Conservation (phyloP, 805 yeast species). For the Komagataella pastoris region DNA sequence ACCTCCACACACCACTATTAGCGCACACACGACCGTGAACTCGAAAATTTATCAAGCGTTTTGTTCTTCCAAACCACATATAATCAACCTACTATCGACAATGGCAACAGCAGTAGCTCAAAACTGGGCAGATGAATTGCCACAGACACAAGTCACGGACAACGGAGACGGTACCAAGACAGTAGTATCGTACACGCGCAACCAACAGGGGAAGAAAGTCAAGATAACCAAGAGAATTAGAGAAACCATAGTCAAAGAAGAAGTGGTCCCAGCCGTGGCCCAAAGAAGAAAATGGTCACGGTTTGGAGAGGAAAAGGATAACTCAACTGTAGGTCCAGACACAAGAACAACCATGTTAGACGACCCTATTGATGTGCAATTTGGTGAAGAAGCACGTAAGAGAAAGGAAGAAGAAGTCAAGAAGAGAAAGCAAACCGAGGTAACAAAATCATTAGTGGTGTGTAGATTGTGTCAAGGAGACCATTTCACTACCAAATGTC, state of each 20-base stretch:
- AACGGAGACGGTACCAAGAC: conserved; percentile 88
- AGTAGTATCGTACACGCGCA: conserved; percentile 61
- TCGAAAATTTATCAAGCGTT: not conserved
- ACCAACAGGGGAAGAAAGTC: conserved; percentile 71
- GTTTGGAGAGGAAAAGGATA: conserved; percentile 67
- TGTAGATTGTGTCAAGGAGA: conserved; percentile 93
- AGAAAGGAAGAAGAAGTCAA: conserved; percentile 22
- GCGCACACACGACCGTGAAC: not conserved
- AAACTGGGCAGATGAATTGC: conserved; percentile 60
- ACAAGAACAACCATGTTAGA: conserved; percentile 79
- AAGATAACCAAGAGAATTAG: conserved; percentile 79
- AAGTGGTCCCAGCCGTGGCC: conserved; percentile 80
- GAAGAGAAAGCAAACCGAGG: conserved; percentile 22
- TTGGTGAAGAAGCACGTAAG: conserved; percentile 31
- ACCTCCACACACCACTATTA: not conserved
- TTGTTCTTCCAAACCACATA: not conserved
- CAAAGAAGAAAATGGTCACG: conserved; percentile 77
- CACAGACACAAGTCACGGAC: conserved; percentile 58
- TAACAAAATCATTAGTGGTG: conserved; percentile 15
- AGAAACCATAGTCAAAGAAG: conserved; percentile 64
- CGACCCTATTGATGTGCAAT: conserved; percentile 71
- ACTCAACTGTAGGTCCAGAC: conserved; percentile 75
- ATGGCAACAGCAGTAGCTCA: conserved; percentile 20
- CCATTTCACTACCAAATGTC: conserved; percentile 92
- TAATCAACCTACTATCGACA: not conserved